Percentiles rank a stretch among this genome's conserved stretches.
These are phyloP conservation scores for Pisolithus tinctorius DNA, from an alignment of 768 basidiomycete species.

Conservation along the genomic window DNA sequence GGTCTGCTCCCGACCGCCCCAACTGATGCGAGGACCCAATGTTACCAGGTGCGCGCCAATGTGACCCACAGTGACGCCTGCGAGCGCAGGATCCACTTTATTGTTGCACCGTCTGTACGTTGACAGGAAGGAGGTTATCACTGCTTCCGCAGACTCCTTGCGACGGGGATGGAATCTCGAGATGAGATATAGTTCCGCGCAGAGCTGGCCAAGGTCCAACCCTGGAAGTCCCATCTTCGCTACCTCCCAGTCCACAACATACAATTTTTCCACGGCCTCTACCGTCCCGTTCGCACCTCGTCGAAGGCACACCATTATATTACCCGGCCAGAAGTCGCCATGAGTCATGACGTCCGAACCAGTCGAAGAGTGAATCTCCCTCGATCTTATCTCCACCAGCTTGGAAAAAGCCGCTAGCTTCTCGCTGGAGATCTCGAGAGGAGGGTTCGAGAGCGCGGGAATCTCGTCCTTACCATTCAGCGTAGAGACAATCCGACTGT, in stretches of 20 bases:
- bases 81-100: conserved; percentile 21
- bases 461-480: conserved; percentile 25
- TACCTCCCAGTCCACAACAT: conserved; percentile 63
- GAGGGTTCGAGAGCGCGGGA: conserved; percentile 36
- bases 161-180: conserved; percentile 40
- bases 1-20: conserved; percentile 43
- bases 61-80: conserved; percentile 36
- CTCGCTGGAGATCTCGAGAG: conserved; percentile 31
- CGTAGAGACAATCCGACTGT: conserved; percentile 39
- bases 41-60: conserved; percentile 51
- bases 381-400: conserved; percentile 24
- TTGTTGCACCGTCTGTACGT: conserved; percentile 32
- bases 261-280: conserved; percentile 32
- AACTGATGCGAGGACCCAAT: conserved; percentile 41
- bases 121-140: conserved; percentile 39
- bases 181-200: conserved; percentile 50
- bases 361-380: conserved; percentile 25
- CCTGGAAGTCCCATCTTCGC: conserved; percentile 50
- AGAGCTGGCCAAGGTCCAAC: conserved; percentile 58
- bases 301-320: conserved; percentile 43
- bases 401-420: conserved; percentile 30
- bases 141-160: conserved; percentile 26
- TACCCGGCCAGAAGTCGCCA: conserved; percentile 73
- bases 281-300: conserved; percentile 18
- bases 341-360: conserved; percentile 26